phyloP scores from a whole-genome alignment of 805 yeast species.

The Candida pseudoglaebosa region DNA sequence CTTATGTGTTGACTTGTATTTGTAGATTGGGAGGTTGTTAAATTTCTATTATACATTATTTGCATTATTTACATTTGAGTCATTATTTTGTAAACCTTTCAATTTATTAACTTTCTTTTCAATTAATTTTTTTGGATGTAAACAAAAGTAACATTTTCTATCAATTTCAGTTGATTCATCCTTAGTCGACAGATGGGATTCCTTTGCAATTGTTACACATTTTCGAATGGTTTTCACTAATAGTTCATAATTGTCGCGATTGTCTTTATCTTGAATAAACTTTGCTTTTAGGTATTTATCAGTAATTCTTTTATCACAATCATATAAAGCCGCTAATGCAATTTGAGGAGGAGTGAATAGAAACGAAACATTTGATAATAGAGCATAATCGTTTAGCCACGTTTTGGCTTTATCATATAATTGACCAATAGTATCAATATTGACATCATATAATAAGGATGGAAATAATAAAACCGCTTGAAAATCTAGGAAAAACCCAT shows the following conservation, averaged over 20 bases:
- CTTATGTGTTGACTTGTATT: too few species aligned
- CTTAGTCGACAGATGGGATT: conserved; percentile 43
- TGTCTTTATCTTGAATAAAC: conserved; percentile 33
- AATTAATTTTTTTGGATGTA: conserved; percentile 53
- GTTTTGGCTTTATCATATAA: conserved; percentile 69
- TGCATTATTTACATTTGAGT: too few species aligned
- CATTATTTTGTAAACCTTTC: too few species aligned
- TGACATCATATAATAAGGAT: conserved; percentile 40
- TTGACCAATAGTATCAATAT: conserved; percentile 53
- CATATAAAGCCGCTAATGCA: conserved; percentile 80
- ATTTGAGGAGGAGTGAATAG: conserved; percentile 92
- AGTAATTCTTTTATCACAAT: conserved; percentile 59
- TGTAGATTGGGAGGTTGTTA: too few species aligned
- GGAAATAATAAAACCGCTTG: conserved; percentile 54
- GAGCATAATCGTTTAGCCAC: conserved; percentile 59
- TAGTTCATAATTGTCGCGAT: conserved; percentile 35
- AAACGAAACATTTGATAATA: conserved; percentile 70
- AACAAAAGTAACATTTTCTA: conserved; percentile 57
- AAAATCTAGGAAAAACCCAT: conserved; percentile 90
- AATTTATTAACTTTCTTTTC: conserved; percentile 39
- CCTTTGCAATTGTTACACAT: conserved; percentile 47
- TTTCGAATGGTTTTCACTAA: conserved; percentile 42
- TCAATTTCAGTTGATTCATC: conserved; percentile 64
- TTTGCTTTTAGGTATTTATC: conserved; percentile 65
- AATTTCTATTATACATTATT: too few species aligned